Conservation (phyloP, 2,329 filamentous ascomycete species). For the Aspergillus flavus region DNA sequence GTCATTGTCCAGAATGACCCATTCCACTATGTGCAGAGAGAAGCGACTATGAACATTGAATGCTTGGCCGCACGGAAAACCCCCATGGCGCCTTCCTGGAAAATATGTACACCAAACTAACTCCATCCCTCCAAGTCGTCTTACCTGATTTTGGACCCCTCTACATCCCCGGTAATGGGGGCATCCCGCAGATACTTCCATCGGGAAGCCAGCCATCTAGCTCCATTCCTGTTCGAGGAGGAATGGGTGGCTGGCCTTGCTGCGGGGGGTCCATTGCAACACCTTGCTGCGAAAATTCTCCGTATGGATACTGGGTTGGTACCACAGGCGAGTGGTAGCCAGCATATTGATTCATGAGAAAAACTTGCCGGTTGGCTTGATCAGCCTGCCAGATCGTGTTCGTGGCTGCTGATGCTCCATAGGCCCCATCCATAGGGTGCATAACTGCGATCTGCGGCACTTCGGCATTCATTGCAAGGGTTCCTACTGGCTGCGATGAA, state of each 20-base stretch:
- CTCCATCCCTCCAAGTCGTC: background rate
- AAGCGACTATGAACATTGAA: background rate
- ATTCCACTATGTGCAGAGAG: background rate
- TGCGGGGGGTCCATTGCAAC: slow-evolving; percentile 17
- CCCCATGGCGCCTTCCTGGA: background rate
- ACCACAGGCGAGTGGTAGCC: slow-evolving; percentile 22
- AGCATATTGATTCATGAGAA: slow-evolving; percentile 22
- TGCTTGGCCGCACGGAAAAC: background rate
- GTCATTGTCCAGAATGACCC: background rate
- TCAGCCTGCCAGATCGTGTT: slow-evolving; percentile 29
- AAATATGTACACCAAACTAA: background rate
- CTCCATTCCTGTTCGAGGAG: slow-evolving; percentile 29
- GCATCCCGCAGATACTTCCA: slow-evolving; percentile 32
- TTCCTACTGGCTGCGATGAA: slow-evolving; percentile 13
- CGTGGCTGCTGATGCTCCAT: slow-evolving; percentile 23
- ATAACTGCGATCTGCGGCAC: slow-evolving; percentile 19
- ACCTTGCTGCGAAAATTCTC: slow-evolving; percentile 20
- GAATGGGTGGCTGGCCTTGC: slow-evolving; percentile 12
- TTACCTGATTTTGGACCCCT: no score
- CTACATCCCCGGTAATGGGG: slow-evolving; percentile 31
- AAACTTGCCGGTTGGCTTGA: slow-evolving; percentile 17
- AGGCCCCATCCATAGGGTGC: slow-evolving; percentile 24
- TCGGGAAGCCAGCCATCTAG: slow-evolving; percentile 35
- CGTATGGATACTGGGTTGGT: slow-evolving; percentile 27
- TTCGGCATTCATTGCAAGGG: slow-evolving; percentile 20